Conservation (phyloP, 805 yeast genomes). For the Candida krabiensis region DNA sequence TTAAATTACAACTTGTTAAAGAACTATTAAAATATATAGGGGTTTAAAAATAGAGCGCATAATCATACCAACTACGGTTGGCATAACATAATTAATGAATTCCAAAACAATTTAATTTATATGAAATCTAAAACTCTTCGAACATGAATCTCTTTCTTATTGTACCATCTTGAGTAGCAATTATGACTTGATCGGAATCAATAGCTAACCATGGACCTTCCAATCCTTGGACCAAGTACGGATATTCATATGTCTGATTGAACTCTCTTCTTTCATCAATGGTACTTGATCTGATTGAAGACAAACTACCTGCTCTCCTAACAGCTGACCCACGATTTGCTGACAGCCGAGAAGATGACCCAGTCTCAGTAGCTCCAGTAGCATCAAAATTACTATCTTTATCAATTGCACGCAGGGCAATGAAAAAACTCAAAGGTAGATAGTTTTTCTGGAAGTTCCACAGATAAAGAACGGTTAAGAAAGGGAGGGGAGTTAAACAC, state of each 20-base stretch:
- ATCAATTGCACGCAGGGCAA: constrained; percentile 77
- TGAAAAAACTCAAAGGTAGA: constrained; percentile 77
- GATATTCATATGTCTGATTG: constrained; percentile 73
- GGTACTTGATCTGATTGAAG: constrained; percentile 43
- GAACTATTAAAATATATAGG: constrained; percentile 19
- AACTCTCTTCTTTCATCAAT: constrained; percentile 78
- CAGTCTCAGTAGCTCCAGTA: not conserved
- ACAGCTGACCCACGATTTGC: not conserved
- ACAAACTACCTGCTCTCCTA: constrained; percentile 9
- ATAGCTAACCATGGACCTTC: constrained; percentile 87
- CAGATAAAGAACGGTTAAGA: constrained; percentile 60
- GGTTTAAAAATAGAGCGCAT: not conserved
- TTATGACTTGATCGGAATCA: constrained; percentile 54
- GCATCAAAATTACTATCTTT: constrained; percentile 9
- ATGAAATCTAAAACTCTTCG: constrained; percentile 23
- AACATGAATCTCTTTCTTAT: constrained; percentile 28
- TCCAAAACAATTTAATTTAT: no score
- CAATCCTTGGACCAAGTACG: constrained; percentile 62
- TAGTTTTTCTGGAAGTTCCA: constrained; percentile 84
- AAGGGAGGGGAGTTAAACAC: constrained; percentile 72
- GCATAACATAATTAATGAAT: no score
- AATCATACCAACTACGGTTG: no score
- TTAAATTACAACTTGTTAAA: constrained; percentile 19
- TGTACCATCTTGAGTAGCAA: constrained; percentile 42
- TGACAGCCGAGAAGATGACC: not conserved